These are phyloP conservation scores for Kwoniella heveanensis DNA, from an alignment of 768 basidiomycete species.

Conservation along the genomic window DNA sequence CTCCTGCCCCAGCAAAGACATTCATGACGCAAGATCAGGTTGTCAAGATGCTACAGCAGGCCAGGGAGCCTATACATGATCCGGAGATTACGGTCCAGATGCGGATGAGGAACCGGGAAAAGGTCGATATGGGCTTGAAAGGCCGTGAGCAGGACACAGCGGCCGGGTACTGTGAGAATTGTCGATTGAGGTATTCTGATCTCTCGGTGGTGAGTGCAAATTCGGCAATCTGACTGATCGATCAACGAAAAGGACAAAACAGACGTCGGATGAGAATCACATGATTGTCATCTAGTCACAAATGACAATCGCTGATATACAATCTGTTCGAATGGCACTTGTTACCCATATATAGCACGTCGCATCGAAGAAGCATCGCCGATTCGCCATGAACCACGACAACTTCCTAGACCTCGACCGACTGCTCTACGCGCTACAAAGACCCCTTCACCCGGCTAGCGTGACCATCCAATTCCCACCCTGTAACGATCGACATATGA, in stretches of 20 bases:
- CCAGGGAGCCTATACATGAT: constrained; percentile 31
- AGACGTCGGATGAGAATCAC: no score
- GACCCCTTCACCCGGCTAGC: constrained; percentile 32
- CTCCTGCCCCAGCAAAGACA: constrained; percentile 31
- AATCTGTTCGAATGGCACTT: constrained; percentile 9
- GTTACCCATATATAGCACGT: constrained; percentile 65
- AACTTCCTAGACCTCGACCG: constrained; percentile 80
- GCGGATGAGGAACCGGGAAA: constrained; percentile 43
- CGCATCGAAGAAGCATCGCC: constrained; percentile 70
- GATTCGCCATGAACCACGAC: constrained; percentile 73
- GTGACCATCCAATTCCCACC: constrained; percentile 19
- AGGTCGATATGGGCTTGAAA: constrained; percentile 43
- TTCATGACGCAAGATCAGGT: constrained; percentile 46
- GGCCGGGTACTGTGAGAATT: constrained; percentile 97
- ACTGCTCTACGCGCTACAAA: constrained; percentile 60
- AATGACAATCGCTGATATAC: no score
- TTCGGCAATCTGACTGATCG: no score
- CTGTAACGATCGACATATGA: constrained; percentile 21
- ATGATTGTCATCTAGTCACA: no score
- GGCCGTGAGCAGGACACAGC: constrained; percentile 59
- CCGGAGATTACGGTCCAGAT: constrained; percentile 20
- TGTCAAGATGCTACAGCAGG: constrained; percentile 42
- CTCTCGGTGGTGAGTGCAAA: constrained; percentile 72
- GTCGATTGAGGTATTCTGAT: constrained; percentile 83
- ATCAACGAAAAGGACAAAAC: no score